Conservation (phyloP, 1,284 basidiomycete species). For the Puccinia horiana region DNA sequence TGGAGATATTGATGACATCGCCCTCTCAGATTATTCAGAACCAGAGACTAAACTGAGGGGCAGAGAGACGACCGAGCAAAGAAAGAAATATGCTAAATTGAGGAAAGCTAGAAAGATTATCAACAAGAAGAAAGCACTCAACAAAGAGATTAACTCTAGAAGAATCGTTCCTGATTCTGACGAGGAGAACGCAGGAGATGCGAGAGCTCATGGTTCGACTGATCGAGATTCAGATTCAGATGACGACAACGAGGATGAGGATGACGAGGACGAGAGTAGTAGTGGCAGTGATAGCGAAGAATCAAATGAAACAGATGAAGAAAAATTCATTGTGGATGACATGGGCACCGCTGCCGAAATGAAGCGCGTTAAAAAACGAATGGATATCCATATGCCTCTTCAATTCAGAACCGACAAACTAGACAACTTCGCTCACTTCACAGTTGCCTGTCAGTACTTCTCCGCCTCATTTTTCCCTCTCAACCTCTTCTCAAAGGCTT, state of each 20-base stretch:
- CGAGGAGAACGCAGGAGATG: background rate
- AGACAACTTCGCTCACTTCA: constrained; percentile 32
- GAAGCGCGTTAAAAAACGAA: constrained; percentile 2
- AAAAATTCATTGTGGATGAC: constrained; percentile 43
- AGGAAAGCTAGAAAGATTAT: constrained; percentile 3
- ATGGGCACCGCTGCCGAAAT: constrained; percentile 6
- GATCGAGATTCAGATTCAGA: background rate
- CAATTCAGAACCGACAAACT: background rate
- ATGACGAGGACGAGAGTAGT: background rate
- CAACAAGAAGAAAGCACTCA: background rate
- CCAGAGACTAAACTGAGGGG: constrained; percentile 30
- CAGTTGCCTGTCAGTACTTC: constrained; percentile 35
- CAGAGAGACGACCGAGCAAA: background rate
- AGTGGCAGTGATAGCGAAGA: background rate
- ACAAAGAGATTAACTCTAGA: constrained; percentile 32
- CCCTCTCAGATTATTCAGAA: constrained; percentile 32
- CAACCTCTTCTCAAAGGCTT: background rate
- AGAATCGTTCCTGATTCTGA: constrained; percentile 47
- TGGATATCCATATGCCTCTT: constrained; percentile 7
- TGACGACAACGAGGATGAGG: background rate
- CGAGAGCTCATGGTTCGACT: background rate
- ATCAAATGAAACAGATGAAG: constrained; percentile 40
- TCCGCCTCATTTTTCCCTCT: background rate
- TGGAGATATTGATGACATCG: constrained; percentile 18
- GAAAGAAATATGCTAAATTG: constrained; percentile 1